Conservation (phyloP, 306 rosid genomes). For the Mimosa pudica region DNA sequence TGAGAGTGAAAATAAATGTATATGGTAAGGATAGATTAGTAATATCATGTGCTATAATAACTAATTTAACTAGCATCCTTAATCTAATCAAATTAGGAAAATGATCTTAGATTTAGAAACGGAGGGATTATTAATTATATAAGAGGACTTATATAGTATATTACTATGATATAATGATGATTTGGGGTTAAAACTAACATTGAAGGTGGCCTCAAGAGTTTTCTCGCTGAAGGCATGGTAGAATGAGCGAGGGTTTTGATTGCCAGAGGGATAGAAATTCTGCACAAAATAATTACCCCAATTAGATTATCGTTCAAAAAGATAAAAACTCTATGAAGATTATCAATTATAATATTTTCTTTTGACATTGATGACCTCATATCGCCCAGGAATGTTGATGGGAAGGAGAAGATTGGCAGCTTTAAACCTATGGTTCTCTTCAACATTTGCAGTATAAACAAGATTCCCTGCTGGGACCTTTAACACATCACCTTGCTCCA, state of each 20-base stretch:
- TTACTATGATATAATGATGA: too few relatives aligned
- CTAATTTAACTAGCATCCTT: too few relatives aligned
- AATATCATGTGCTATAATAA: too few relatives aligned
- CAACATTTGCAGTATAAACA: background rate
- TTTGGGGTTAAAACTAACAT: conserved; percentile 25
- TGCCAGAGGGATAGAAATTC: conserved; percentile 25
- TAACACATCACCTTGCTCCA: background rate
- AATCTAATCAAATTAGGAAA: too few relatives aligned
- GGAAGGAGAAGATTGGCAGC: background rate
- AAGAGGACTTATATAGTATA: too few relatives aligned
- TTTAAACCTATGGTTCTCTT: background rate
- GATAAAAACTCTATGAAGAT: too few relatives aligned
- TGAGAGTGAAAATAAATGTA: too few relatives aligned
- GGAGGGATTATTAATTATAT: too few relatives aligned
- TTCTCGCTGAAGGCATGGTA: conserved; percentile 31
- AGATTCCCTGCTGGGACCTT: background rate
- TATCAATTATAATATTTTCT: too few relatives aligned
- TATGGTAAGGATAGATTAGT: too few relatives aligned
- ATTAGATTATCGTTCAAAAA: too few relatives aligned
- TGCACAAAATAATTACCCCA: background rate
- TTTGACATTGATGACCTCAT: conserved; percentile 9
- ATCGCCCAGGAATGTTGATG: background rate
- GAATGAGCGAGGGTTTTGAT: conserved; percentile 26
- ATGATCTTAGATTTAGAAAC: too few relatives aligned
- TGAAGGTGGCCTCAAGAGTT: conserved; percentile 34